These are phyloP conservation scores for Calamus simplicifolius DNA, from an alignment of 176 grass and related monocot genomes.

Conservation along the genomic window DNA sequence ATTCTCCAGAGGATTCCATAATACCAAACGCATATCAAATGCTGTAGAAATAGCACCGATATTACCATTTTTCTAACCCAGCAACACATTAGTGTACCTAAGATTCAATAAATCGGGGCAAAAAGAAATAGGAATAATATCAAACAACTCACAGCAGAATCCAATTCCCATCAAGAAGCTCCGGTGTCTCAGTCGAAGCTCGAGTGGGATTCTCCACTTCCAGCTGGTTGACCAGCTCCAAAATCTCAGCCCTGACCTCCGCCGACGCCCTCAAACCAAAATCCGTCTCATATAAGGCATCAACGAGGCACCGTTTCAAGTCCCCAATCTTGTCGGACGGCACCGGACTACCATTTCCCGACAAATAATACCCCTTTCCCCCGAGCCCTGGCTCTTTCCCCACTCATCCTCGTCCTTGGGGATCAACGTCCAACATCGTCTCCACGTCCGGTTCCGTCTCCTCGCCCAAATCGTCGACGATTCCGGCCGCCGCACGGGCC, in stretches of 20 bases:
- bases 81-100: too few species aligned
- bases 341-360: conserved; percentile 13
- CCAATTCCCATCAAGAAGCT: conserved; percentile 89
- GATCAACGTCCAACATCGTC: background rate
- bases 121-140: background rate
- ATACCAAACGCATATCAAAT: too few species aligned
- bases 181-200: conserved; percentile 40
- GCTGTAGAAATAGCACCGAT: too few species aligned
- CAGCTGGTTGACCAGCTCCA: conserved; percentile 83
- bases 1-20: too few species aligned
- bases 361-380: background rate
- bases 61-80: too few species aligned
- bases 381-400: conserved; percentile 10
- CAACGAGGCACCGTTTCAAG: conserved; percentile 74
- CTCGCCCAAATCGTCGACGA: conserved; percentile 20
- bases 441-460: conserved; percentile 14
- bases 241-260: conserved; percentile 70
- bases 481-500: background rate
- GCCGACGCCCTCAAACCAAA: conserved; percentile 65
- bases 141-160: conserved; percentile 66
- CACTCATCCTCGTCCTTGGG: conserved; percentile 31
- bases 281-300: conserved; percentile 62
- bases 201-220: conserved; percentile 61
- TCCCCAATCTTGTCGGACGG: conserved; percentile 33
- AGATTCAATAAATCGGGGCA: background rate